Conservation (phyloP, 2,329 filamentous ascomycete genomes). For the Fusarium protoensiforme region DNA sequence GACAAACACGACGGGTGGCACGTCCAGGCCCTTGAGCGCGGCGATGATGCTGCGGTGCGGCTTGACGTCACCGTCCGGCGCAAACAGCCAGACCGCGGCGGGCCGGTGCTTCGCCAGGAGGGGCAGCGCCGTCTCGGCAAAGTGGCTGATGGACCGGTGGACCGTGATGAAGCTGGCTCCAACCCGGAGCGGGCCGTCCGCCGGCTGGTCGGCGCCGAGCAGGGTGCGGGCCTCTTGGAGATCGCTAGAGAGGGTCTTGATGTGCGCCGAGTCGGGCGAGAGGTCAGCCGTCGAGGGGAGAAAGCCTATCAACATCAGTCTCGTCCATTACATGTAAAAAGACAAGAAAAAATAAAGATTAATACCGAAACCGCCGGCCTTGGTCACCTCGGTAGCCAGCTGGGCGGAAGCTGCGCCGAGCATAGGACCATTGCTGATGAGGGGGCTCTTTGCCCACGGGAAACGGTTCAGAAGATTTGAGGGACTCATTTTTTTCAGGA, state of each 20-base stretch:
- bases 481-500: conserved; percentile 35
- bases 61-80: conserved; percentile 59
- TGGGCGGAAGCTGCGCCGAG: conserved; percentile 46
- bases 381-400: conserved; percentile 51
- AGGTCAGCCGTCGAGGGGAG: conserved; percentile 47
- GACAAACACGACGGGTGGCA: conserved; percentile 63
- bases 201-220: conserved; percentile 39
- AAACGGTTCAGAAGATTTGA: conserved; percentile 44
- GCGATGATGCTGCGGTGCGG: conserved; percentile 52
- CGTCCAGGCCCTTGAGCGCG: conserved; percentile 44
- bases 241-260: conserved; percentile 47
- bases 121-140: conserved; percentile 57
- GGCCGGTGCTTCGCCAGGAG: conserved; percentile 65
- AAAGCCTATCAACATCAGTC: conserved; percentile 45
- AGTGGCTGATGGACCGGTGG: conserved; percentile 52
- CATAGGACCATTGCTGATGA: conserved; percentile 53
- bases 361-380: conserved; percentile 52
- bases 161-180: conserved; percentile 69
- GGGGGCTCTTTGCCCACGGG: conserved; percentile 44
- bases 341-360: too few species aligned
- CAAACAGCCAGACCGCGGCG: conserved; percentile 75
- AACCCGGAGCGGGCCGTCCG: conserved; percentile 63
- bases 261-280: conserved; percentile 42
- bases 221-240: conserved; percentile 45
- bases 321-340: neutral